A percentile compares a stretch with the other conserved stretches of the same genome.
phyloP scores from a whole-genome alignment of 1,139 yeast species.

The Kluyveromyces marxianus region DNA sequence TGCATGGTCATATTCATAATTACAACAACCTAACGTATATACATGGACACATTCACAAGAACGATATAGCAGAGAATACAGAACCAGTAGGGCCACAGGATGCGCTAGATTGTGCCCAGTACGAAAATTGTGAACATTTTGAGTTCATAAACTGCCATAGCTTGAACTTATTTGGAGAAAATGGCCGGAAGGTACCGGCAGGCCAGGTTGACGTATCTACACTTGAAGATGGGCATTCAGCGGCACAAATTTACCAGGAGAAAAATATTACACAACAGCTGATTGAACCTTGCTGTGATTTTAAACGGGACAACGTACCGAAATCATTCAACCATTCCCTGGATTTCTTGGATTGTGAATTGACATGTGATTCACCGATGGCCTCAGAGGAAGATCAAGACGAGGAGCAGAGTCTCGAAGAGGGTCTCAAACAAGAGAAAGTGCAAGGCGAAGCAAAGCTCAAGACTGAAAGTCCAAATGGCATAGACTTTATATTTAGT shows the following conservation, averaged over 20 bases:
- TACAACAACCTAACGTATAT: constrained; percentile 58
- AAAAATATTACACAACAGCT: constrained; percentile 32
- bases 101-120: constrained; percentile 10
- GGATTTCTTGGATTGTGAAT: constrained; percentile 22
- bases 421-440: not conserved
- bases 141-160: constrained; percentile 35
- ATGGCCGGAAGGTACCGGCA: not conserved
- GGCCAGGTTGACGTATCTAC: too few relatives aligned
- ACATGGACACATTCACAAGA: constrained; percentile 58
- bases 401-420: not conserved
- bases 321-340: constrained; percentile 9
- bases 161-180: constrained; percentile 9
- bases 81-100: not conserved
- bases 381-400: constrained; percentile 1
- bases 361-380: constrained; percentile 18
- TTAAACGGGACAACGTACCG: constrained; percentile 19
- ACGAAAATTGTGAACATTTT: constrained; percentile 34
- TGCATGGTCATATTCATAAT: constrained; percentile 64
- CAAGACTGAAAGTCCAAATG: too few relatives aligned
- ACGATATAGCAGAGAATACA: constrained; percentile 3
- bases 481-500: too few relatives aligned
- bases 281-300: constrained; percentile 35
- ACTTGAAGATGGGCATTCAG: too few relatives aligned
- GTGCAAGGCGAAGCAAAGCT: too few relatives aligned
- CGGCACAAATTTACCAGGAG: not conserved